phyloP scores from a whole-genome alignment of 1,284 basidiomycete species.

The Coriolopsis trogii region DNA sequence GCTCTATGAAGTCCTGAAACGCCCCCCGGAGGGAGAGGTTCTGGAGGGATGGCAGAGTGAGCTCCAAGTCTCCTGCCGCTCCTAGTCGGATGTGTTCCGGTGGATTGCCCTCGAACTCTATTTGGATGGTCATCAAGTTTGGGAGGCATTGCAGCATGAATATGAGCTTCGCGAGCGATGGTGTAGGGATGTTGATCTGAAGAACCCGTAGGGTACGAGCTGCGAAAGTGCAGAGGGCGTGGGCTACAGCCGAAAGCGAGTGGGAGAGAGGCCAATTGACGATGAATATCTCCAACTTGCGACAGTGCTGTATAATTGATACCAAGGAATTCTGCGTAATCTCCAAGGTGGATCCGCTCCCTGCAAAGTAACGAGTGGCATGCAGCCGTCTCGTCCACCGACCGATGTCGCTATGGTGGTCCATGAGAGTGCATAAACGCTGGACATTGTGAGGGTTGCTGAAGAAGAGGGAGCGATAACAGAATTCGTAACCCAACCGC shows the following conservation, averaged over 20 bases:
- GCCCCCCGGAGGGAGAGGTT: constrained; percentile 64
- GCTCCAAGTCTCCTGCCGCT: constrained; percentile 55
- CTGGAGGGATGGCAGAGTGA: constrained; percentile 56
- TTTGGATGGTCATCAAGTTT: constrained; percentile 51
- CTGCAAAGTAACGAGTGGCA: constrained; percentile 51
- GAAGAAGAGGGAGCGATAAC: constrained; percentile 68
- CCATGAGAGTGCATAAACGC: constrained; percentile 48
- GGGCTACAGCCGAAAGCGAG: constrained; percentile 60
- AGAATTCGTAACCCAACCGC: constrained; percentile 57
- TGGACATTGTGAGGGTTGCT: constrained; percentile 54
- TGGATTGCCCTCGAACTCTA: constrained; percentile 49
- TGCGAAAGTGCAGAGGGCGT: constrained; percentile 56
- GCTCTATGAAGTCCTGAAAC: constrained; percentile 66
- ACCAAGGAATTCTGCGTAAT: constrained; percentile 50
- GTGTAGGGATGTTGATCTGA: constrained; percentile 57
- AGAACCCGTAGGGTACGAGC: constrained; percentile 55
- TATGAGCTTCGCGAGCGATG: constrained; percentile 62
- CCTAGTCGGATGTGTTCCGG: constrained; percentile 48
- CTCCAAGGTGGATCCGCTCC: constrained; percentile 38
- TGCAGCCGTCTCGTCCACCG: constrained; percentile 71
- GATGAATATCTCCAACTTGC: constrained; percentile 71
- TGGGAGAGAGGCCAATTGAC: constrained; percentile 60
- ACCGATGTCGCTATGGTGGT: constrained; percentile 53
- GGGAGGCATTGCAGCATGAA: constrained; percentile 66
- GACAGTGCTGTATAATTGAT: constrained; percentile 59